Evolutionary conservation across 495 filamentous ascomycete genomes (phyloP).

Genomic region (Filosporella fistucella): DNA sequence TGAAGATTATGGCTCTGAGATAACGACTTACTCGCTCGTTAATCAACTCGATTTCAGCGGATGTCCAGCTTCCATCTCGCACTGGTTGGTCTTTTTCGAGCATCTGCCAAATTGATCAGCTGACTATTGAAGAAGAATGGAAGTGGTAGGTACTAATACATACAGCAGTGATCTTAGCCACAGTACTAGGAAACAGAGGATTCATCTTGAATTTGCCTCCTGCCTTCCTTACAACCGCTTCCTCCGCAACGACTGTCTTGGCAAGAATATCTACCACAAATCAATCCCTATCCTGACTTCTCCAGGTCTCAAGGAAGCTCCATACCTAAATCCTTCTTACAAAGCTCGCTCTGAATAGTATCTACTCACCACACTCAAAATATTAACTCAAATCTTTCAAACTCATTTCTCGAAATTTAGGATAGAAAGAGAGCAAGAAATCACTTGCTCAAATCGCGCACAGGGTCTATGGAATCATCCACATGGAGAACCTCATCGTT

Average conservation of each 20-base stretch:
- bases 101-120: slow-evolving; percentile 8
- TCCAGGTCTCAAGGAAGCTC: neutral
- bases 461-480: slow-evolving; percentile 28
- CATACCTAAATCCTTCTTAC: slow-evolving; percentile 28
- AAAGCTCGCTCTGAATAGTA: slow-evolving; percentile 30
- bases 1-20: no score
- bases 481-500: slow-evolving; percentile 27
- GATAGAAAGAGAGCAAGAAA: neutral
- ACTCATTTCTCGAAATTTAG: neutral
- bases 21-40: slow-evolving; percentile 28
- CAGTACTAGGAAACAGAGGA: slow-evolving; percentile 25
- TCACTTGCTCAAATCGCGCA: slow-evolving; percentile 23
- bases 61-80: slow-evolving; percentile 27
- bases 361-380: slow-evolving; percentile 10
- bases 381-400: neutral
- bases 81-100: slow-evolving; percentile 27
- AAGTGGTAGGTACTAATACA: neutral
- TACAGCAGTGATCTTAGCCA: slow-evolving; percentile 21
- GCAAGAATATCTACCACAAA: slow-evolving; percentile 21
- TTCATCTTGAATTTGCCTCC: slow-evolving; percentile 29
- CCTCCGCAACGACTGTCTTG: slow-evolving; percentile 26
- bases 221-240: slow-evolving; percentile 26
- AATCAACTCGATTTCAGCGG: slow-evolving; percentile 28
- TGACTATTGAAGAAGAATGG: neutral
- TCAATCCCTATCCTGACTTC: neutral